Base-by-base conservation (phyloP, 179 eudicot species). In the Beta corolliflora region DNA sequence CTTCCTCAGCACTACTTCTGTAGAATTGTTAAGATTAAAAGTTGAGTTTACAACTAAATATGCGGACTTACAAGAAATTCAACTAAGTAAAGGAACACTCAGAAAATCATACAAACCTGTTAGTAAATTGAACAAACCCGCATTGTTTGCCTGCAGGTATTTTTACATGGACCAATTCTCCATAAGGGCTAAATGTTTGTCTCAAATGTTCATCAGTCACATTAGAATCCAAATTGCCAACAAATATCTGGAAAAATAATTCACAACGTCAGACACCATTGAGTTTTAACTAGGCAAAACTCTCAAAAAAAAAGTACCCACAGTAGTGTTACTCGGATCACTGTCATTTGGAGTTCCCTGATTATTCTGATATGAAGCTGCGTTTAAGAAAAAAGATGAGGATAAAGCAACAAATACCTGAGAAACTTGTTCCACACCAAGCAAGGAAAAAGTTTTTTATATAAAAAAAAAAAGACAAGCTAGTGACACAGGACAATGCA, bases 261-360 rank as follows among this genome's bases (percentile, higher is more conserved):
- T n/a, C 13, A 52, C 2, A 46, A 55, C 84, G 77, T 69, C 61
- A 76, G 36, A 81, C 23, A 13, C 68, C 59, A 72, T 53, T 36
- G 21, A 54, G 56, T 1, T 71, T 65, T 21, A 52, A n/a, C 31
- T 21, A 12, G 41, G 16, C 10, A 55, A 15, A 78, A 81, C 19
- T 78, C 23, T 36, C 15, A 41, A 58, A 70, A 63, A 78, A 78
- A 76, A 76, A 23, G 71, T 87, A 93, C 99, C 78, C 91, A 95
- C 99, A 50, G 99, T 95, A 46, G 98, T 93, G 86, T 95, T 95
- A 77, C 83, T 92, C 58, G 94, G 99, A 83, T 93, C 98, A 90
- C 89, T 85, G 81, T 93, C 97, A 76, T 92, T 92, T 69, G 84
- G 92, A 82, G 60, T 82, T 89, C 88, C 95, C 84, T 90, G 97